Base-by-base conservation (phyloP, 208 protist genomes). In the Trypanosoma scelopori region DNA sequence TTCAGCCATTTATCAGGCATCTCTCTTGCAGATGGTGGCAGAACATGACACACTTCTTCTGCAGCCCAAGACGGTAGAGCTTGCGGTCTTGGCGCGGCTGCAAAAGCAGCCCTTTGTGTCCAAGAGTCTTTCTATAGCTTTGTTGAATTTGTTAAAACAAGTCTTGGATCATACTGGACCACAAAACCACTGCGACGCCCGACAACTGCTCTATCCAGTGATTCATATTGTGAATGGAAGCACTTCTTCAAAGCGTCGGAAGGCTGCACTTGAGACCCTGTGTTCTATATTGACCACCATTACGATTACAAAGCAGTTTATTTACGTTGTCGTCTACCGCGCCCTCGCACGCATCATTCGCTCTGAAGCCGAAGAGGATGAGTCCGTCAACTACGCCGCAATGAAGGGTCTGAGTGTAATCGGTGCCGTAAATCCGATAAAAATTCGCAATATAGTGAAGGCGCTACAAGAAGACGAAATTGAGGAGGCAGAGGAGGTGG, bases 391-490 rank as follows among this genome's bases (percentile, higher is more conserved):
- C 41, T 71, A 82, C 20, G 78, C 83, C 1, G 85, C 91, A 18
- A 80, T 93, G 75, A 81, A 82, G 64, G 84, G 79, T 42, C 48
- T 96, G 16, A 89, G 87, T 72, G 81, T 82, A 1, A 81, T 96
- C 16, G 91, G 91, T n/a, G 91, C 91, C 23, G 77, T 89, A 52
- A 86, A 88, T 45, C 85, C 88, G 23, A 78, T 92, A 15, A 91
- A 86, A 63, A 85, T 93, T 52, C 74, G 87, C 15, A 56, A 67
- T 25, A 69, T 96, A 0, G 61, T 92, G 43, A 82, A 75, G 23
- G 74, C 80, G 23, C 69, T 96, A 11, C 75, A 91, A 41, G 79
- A 82, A 4, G 87, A 92, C 61, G 84, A 85, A 62, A 91, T 91
- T 48, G 85, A 88, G 53, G 81, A 92, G 57, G 81, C 84, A 62